Percentiles rank a stretch among this genome's conserved stretches.
Conservation (phyloP, 306 rosid species). For the Mimosa pudica region DNA sequence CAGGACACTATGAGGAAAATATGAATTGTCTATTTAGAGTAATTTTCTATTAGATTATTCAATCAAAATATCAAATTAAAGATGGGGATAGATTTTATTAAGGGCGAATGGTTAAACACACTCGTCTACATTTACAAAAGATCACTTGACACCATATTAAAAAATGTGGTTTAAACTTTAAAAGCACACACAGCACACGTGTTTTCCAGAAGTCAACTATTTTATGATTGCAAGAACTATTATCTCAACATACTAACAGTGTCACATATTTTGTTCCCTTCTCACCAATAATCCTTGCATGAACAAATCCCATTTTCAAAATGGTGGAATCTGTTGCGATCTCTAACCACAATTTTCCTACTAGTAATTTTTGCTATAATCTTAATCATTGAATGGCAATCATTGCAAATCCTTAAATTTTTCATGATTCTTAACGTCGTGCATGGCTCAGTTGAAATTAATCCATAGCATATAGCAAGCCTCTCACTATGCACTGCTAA, state of each 20-base stretch:
- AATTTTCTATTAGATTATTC: not conserved
- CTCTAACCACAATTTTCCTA: constrained; percentile 50
- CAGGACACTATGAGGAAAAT: not conserved
- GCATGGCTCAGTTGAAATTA: constrained; percentile 43
- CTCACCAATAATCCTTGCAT: constrained; percentile 53
- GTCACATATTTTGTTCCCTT: not conserved
- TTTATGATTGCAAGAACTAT: not conserved
- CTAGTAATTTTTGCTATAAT: constrained; percentile 40
- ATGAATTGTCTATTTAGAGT: not conserved
- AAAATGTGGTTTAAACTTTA: too few relatives aligned
- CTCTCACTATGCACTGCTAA: constrained; percentile 55
- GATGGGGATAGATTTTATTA: too few relatives aligned
- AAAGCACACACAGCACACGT: too few relatives aligned
- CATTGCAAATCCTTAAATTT: constrained; percentile 48
- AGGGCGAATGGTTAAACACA: too few relatives aligned
- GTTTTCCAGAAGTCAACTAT: too few relatives aligned
- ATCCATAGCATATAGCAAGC: constrained; percentile 51
- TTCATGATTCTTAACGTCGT: constrained; percentile 48
- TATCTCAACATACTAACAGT: not conserved
- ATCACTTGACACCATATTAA: too few relatives aligned
- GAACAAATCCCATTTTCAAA: constrained; percentile 56
- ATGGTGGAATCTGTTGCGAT: constrained; percentile 59
- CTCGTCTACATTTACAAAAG: too few relatives aligned
- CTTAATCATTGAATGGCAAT: constrained; percentile 56
- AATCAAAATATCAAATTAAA: not conserved